Evolutionary conservation across 495 filamentous ascomycete genomes (phyloP).

Genomic region (Lophiotrema nucula): DNA sequence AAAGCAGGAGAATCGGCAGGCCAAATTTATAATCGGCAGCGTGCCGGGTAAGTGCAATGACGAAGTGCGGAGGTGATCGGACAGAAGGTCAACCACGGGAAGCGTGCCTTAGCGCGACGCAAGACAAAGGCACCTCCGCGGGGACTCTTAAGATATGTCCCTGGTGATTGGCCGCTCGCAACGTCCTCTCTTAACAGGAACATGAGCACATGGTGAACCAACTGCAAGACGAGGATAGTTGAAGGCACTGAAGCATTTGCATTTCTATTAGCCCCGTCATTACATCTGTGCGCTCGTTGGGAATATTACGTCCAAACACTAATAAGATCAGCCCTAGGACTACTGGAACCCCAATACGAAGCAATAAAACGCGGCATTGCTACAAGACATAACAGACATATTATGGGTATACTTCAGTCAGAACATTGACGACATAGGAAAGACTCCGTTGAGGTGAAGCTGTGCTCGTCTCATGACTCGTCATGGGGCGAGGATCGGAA

Average conservation of each 20-base stretch:
- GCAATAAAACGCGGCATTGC: too few relatives aligned
- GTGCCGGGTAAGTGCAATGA: constrained; percentile 1
- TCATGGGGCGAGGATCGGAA: constrained; percentile 27
- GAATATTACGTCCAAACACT: constrained; percentile 22
- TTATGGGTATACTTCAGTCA: constrained; percentile 31
- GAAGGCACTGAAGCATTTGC: constrained; percentile 2
- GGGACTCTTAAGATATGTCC: too few relatives aligned
- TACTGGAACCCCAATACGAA: constrained; percentile 5
- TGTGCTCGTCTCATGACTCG: constrained; percentile 21
- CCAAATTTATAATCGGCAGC: not conserved
- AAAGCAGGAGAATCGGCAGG: not conserved
- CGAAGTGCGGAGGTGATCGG: not conserved
- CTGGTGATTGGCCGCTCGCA: not conserved
- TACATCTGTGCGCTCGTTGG: constrained; percentile 3
- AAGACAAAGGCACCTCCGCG: not conserved
- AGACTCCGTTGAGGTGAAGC: constrained; percentile 24
- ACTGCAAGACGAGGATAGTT: not conserved
- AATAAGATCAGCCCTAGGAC: not conserved
- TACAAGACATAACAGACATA: too few relatives aligned
- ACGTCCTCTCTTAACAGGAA: not conserved
- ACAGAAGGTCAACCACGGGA: not conserved
- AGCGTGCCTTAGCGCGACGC: too few relatives aligned
- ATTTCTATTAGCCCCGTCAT: constrained; percentile 12
- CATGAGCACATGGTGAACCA: not conserved
- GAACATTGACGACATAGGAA: constrained; percentile 5